phyloP scores from a whole-genome alignment of 164 flowering plant genomes.

The Vitis rupestris region DNA sequence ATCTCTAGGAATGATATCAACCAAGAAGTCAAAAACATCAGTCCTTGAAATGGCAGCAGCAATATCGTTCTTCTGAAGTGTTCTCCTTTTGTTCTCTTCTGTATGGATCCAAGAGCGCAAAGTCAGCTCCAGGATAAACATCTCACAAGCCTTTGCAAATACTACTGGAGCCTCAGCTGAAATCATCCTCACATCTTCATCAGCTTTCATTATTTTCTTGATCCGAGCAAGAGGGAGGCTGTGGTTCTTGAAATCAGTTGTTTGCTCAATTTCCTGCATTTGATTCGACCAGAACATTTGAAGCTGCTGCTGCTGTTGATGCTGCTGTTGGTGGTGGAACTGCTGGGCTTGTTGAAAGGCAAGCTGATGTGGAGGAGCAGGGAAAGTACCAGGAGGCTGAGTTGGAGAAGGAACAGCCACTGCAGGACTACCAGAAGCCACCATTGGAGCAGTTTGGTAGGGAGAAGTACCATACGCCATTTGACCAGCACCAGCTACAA shows the following conservation, averaged over 20 bases:
- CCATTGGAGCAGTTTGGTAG: slow-evolving; percentile 27
- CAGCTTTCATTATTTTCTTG: slow-evolving; percentile 53
- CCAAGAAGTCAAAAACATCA: slow-evolving; percentile 54
- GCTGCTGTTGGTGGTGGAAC: slow-evolving; percentile 45
- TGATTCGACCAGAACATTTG: slow-evolving; percentile 49
- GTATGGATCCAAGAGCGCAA: slow-evolving; percentile 54
- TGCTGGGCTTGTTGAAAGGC: slow-evolving; percentile 41
- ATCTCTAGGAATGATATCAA: slow-evolving; percentile 52
- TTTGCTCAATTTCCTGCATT: slow-evolving; percentile 48
- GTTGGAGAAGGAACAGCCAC: slow-evolving; percentile 28
- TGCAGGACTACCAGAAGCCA: slow-evolving; percentile 31
- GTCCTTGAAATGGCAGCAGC: slow-evolving; percentile 59
- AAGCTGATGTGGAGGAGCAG: slow-evolving; percentile 32
- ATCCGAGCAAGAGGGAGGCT: slow-evolving; percentile 49
- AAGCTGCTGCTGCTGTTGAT: slow-evolving; percentile 47
- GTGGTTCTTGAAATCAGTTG: slow-evolving; percentile 45
- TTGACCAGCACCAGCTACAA: slow-evolving; percentile 22
- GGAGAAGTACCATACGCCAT: slow-evolving; percentile 20
- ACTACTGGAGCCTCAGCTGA: slow-evolving; percentile 57
- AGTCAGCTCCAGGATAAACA: slow-evolving; percentile 52
- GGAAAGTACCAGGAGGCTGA: slow-evolving; percentile 23
- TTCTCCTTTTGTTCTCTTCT: slow-evolving; percentile 52
- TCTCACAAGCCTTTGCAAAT: slow-evolving; percentile 56
- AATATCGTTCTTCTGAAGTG: slow-evolving; percentile 52
- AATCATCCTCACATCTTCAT: slow-evolving; percentile 53